Conservation (phyloP, 495 filamentous ascomycete species). For the Penicillium cosmopolitanum region DNA sequence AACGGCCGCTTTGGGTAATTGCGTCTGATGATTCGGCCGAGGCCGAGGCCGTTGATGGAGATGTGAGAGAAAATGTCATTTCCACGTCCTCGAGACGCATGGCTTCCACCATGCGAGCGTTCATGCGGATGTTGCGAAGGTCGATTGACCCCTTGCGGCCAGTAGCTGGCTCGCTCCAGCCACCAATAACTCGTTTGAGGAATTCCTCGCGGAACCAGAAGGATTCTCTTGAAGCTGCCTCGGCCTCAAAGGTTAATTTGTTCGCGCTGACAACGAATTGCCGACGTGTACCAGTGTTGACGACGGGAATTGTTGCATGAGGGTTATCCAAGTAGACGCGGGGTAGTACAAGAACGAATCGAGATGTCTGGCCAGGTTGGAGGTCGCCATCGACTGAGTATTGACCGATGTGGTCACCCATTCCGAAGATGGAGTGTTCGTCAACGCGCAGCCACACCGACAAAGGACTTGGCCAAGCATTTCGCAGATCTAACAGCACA, state of each 20-base stretch:
- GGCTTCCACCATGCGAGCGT: constrained; percentile 78
- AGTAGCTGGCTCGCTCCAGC: constrained; percentile 68
- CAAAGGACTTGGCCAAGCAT: constrained; percentile 82
- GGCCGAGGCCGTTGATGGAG: constrained; percentile 17
- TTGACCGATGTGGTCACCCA: constrained; percentile 24
- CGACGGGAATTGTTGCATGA: constrained; percentile 73
- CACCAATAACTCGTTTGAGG: constrained; percentile 68
- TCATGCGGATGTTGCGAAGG: constrained; percentile 72
- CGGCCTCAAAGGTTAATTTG: constrained; percentile 76
- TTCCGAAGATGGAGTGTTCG: constrained; percentile 29
- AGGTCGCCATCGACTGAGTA: constrained; percentile 63
- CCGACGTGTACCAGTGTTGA: constrained; percentile 71
- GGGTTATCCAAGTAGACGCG: constrained; percentile 78
- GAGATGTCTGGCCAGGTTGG: constrained; percentile 75
- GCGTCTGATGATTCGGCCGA: constrained; percentile 18
- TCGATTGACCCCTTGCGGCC: constrained; percentile 71
- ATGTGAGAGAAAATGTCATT: constrained; percentile 62
- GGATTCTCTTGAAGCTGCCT: constrained; percentile 76
- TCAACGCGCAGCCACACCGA: constrained; percentile 58
- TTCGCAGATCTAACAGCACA: constrained; percentile 80
- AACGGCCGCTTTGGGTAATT: constrained; percentile 47
- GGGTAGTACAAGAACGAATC: constrained; percentile 75
- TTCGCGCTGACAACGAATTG: constrained; percentile 88
- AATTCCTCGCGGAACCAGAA: constrained; percentile 94
- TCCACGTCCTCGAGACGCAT: constrained; percentile 80